phyloP scores from a whole-genome alignment of 495 filamentous ascomycete genomes.

The Antarctomyces pellizariae region DNA sequence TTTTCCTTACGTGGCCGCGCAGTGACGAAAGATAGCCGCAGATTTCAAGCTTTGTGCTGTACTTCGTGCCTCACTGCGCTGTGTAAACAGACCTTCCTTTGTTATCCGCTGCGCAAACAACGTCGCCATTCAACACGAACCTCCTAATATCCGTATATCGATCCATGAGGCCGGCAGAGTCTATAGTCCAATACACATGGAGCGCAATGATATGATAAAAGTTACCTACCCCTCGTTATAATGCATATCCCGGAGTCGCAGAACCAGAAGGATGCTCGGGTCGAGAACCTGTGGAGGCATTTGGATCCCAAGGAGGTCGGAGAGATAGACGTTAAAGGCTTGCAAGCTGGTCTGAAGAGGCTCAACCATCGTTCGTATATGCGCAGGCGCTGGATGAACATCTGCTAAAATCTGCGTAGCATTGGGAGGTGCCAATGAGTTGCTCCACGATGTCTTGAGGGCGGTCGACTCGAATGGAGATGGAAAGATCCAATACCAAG shows the following conservation, averaged over 20 bases:
- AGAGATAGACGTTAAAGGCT: slow-evolving; percentile 54
- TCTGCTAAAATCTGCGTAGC: slow-evolving; percentile 24
- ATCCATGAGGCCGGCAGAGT: too few relatives aligned
- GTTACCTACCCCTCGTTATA: neutral
- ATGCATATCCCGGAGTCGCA: slow-evolving; percentile 35
- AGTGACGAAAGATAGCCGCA: too few relatives aligned
- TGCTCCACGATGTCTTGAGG: slow-evolving; percentile 56
- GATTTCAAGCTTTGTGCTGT: too few relatives aligned
- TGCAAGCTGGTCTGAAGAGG: slow-evolving; percentile 63
- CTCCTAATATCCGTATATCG: too few relatives aligned
- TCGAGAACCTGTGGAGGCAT: slow-evolving; percentile 56
- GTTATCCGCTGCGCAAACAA: too few relatives aligned
- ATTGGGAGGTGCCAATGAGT: slow-evolving; percentile 77
- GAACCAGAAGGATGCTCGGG: slow-evolving; percentile 47
- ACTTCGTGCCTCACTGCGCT: too few relatives aligned
- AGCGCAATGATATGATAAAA: neutral
- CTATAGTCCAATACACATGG: too few relatives aligned
- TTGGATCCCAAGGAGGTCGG: slow-evolving; percentile 57
- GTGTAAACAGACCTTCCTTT: too few relatives aligned
- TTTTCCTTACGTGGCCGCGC: too few relatives aligned
- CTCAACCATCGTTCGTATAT: slow-evolving; percentile 73
- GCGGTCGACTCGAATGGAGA: slow-evolving; percentile 71
- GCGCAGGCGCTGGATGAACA: slow-evolving; percentile 2
- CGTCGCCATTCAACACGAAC: too few relatives aligned
- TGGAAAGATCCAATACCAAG: slow-evolving; percentile 72